These are phyloP conservation scores for Aspergillus awamori DNA, from an alignment of 2,329 filamentous ascomycete species.

Conservation along the genomic window DNA sequence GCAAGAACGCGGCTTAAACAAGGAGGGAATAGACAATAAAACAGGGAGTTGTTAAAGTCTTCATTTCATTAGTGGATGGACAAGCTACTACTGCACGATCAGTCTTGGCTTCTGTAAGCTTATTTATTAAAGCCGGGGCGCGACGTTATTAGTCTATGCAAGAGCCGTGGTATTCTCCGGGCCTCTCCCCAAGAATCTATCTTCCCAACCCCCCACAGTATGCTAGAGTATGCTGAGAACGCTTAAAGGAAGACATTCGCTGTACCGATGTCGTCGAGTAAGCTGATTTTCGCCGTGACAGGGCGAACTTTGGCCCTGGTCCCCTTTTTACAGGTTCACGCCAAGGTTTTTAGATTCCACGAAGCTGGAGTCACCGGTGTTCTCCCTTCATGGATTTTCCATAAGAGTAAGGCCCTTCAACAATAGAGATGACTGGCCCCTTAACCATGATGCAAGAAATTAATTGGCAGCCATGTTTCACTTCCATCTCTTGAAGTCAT, in stretches of 20 bases:
- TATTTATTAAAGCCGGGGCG: background rate
- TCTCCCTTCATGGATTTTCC: background rate
- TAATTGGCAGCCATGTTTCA: background rate
- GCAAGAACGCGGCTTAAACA: background rate
- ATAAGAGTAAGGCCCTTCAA: background rate
- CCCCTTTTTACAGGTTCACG: background rate
- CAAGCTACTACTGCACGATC: background rate
- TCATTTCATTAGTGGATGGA: background rate
- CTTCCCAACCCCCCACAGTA: background rate
- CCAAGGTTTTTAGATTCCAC: background rate
- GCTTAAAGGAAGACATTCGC: no score
- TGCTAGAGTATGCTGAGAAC: background rate
- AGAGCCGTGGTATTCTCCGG: background rate
- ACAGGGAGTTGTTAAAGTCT: background rate
- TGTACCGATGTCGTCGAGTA: background rate
- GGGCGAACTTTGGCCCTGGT: background rate
- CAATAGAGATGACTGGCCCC: background rate
- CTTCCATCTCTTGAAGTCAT: background rate
- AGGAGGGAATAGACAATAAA: no score
- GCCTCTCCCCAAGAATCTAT: background rate
- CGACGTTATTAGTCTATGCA: background rate
- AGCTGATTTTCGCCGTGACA: background rate
- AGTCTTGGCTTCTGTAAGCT: constrained; percentile 5
- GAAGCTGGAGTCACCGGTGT: background rate
- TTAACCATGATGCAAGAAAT: background rate